Evolutionary conservation across 306 rosid genomes (phyloP).

Genomic region (Malus sylvestris): DNA sequence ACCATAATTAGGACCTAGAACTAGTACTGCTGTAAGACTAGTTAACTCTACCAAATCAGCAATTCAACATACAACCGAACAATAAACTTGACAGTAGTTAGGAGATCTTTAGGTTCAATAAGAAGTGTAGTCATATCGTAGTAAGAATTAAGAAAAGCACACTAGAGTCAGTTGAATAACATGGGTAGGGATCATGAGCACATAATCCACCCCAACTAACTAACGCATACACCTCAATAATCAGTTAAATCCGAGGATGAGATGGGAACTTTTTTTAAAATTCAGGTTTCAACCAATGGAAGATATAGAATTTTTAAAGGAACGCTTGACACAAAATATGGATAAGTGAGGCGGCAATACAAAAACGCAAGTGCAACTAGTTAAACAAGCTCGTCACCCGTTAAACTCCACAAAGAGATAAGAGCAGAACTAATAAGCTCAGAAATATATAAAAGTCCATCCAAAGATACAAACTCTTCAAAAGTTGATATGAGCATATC

Average conservation of each 20-base stretch:
- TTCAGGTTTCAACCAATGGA: neutral
- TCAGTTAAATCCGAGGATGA: neutral
- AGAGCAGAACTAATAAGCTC: neutral
- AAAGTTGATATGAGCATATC: neutral
- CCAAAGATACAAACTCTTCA: neutral
- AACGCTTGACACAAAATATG: neutral
- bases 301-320: neutral
- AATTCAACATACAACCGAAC: neutral
- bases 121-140: neutral
- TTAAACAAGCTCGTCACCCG: neutral
- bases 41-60: neutral
- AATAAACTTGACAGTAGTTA: neutral
- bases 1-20: neutral
- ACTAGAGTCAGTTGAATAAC: neutral
- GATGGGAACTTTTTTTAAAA: neutral
- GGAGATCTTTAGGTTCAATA: neutral
- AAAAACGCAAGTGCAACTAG: neutral
- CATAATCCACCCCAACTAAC: neutral
- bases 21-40: neutral
- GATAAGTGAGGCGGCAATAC: neutral
- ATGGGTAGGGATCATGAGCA: neutral
- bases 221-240: neutral
- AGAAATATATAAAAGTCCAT: neutral
- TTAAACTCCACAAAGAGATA: neutral
- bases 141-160: neutral